Conservation (phyloP, 768 basidiomycete species). For the Vishniacozyma victoriae region DNA sequence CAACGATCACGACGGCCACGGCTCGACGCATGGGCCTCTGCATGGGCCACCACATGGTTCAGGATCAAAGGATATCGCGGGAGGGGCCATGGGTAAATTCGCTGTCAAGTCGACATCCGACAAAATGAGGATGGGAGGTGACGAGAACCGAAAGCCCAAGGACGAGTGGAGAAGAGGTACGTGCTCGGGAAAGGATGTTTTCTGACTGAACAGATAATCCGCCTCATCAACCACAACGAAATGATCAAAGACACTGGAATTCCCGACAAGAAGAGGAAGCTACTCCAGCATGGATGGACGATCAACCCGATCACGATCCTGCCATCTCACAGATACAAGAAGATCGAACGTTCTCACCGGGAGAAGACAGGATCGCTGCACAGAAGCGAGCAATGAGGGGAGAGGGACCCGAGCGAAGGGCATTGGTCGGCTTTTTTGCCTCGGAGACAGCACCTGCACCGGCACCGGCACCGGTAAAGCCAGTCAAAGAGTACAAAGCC, state of each 20-base stretch:
- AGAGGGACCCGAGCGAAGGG: constrained; percentile 6
- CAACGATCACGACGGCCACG: not conserved
- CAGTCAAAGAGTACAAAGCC: constrained; percentile 29
- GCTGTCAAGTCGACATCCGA: not conserved
- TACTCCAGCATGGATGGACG: constrained; percentile 36
- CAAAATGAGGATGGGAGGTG: not conserved
- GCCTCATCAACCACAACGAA: not conserved
- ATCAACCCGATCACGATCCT: constrained; percentile 21
- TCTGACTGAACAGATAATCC: not conserved
- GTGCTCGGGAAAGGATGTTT: not conserved
- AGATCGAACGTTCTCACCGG: constrained; percentile 29
- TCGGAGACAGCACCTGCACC: constrained; percentile 9
- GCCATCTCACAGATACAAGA: constrained; percentile 9
- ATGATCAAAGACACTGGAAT: constrained; percentile 1
- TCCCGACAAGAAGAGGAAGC: constrained; percentile 18
- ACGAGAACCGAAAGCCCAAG: too few species aligned
- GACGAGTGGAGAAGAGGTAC: constrained; percentile 8
- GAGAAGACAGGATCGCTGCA: constrained; percentile 40
- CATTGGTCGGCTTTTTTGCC: constrained; percentile 13
- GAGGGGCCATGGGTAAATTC: not conserved
- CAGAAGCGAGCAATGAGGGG: constrained; percentile 31
- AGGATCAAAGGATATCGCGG: too few species aligned
- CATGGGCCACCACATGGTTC: too few species aligned
- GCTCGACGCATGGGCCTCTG: too few species aligned
- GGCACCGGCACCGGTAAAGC: constrained; percentile 2